Evolutionary conservation across 2,329 filamentous ascomycete species (phyloP).

Genomic region (Nothophaeocryptopus gaeumannii): DNA sequence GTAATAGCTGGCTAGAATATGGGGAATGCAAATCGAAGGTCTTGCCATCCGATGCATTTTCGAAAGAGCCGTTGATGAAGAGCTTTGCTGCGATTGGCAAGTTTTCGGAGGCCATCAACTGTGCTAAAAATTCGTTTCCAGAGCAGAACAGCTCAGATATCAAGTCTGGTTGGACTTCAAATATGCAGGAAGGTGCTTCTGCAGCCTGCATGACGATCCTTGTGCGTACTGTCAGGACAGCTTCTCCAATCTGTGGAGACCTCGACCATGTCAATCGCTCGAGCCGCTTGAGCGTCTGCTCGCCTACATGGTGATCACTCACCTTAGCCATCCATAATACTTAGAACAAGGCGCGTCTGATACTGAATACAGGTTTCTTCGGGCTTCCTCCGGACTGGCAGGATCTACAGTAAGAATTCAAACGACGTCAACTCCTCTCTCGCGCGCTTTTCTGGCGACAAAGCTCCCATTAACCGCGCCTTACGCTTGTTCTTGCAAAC

Average conservation of each 20-base stretch:
- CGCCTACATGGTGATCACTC: too few relatives aligned
- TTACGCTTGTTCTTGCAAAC: constrained; percentile 5
- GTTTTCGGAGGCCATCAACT: background rate
- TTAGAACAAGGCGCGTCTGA: background rate
- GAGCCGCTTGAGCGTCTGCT: too few relatives aligned
- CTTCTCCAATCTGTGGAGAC: too few relatives aligned
- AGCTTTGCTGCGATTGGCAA: constrained; percentile 37
- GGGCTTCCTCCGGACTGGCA: background rate
- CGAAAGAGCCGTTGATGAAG: constrained; percentile 53
- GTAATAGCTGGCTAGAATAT: constrained; percentile 36
- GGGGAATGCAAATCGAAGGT: constrained; percentile 47
- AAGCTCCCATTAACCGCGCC: background rate
- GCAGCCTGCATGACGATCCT: too few relatives aligned
- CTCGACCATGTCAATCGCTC: too few relatives aligned
- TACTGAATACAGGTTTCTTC: background rate
- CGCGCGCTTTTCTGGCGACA: constrained; percentile 3
- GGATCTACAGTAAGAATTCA: constrained; percentile 10
- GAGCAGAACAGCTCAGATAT: too few relatives aligned
- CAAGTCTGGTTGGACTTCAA: background rate
- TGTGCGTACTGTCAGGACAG: too few relatives aligned
- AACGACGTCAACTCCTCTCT: constrained; percentile 7
- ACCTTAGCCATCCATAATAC: background rate
- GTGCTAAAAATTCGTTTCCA: too few relatives aligned
- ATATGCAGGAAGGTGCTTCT: background rate
- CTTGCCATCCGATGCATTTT: constrained; percentile 42